Conservation (phyloP, 75 land plant species). For the Pinus taeda region DNA sequence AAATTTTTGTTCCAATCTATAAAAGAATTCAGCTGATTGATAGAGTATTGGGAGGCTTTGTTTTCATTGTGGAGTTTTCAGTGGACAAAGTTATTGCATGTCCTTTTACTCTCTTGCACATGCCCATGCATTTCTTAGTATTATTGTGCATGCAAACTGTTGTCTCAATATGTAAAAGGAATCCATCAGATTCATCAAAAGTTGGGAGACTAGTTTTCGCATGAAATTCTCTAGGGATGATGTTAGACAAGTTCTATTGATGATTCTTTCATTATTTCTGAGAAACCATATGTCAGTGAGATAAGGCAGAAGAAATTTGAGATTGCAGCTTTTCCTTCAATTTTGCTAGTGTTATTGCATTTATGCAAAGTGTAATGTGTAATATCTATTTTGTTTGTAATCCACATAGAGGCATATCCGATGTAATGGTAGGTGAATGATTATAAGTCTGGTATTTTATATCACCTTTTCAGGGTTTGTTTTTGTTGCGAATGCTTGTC, state of each 20-base stretch:
- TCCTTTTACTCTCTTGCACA: not conserved
- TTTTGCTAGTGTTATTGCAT: not conserved
- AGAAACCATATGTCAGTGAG: not conserved
- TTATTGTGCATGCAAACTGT: not conserved
- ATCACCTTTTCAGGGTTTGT: not conserved
- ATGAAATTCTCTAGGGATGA: not conserved
- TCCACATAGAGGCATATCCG: not conserved
- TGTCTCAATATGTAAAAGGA: not conserved
- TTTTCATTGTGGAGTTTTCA: not conserved
- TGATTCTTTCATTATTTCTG: not conserved
- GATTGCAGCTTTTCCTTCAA: not conserved
- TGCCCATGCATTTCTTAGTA: not conserved
- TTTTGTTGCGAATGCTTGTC: not conserved
- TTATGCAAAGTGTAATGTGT: not conserved
- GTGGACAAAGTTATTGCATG: not conserved
- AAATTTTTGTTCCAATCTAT: not conserved
- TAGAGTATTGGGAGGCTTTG: not conserved
- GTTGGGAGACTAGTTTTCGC: not conserved
- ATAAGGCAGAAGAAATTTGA: not conserved
- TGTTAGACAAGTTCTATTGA: not conserved
- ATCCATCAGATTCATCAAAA: not conserved
- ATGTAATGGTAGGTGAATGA: not conserved
- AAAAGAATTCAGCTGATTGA: not conserved
- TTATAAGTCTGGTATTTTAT: not conserved
- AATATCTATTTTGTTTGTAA: constrained; percentile 1